phyloP scores from a whole-genome alignment of 305 asterid genomes.

The Solanum hybrid region DNA sequence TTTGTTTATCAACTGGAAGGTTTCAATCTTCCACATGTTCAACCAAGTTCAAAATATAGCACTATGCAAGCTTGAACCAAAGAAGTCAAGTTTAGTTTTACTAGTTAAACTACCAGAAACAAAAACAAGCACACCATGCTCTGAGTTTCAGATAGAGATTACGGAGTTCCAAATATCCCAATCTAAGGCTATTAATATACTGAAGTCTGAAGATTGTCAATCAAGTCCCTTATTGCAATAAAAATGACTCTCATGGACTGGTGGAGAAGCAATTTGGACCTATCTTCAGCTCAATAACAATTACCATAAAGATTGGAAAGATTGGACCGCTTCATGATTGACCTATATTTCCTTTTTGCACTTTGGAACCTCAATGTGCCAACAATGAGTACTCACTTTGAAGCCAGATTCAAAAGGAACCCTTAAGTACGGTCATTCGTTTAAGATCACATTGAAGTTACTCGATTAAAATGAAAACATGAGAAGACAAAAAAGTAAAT shows the following conservation, averaged over 20 bases:
- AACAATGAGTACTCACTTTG: neutral
- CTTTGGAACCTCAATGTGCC: slow-evolving; percentile 6
- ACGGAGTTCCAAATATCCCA: neutral
- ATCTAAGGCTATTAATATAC: neutral
- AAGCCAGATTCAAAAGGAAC: neutral
- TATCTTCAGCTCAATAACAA: neutral
- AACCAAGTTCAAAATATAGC: neutral
- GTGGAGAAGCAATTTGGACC: neutral
- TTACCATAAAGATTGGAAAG: neutral
- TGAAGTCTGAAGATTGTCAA: slow-evolving; percentile 1
- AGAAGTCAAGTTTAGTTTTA: neutral
- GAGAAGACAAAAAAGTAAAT: slow-evolving; percentile 13
- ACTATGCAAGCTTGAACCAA: neutral
- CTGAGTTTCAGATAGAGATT: neutral
- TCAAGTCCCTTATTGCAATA: neutral
- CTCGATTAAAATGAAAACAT: neutral
- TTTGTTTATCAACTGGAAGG: neutral
- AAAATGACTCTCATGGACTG: neutral
- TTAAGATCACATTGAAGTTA: neutral
- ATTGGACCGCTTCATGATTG: neutral
- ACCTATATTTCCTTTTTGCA: neutral
- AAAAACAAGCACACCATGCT: neutral
- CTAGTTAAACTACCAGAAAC: neutral
- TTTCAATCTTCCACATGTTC: neutral
- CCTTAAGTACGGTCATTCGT: neutral